phyloP scores from a whole-genome alignment of 2,329 filamentous ascomycete species.

The Talaromyces albobiverticillius region DNA sequence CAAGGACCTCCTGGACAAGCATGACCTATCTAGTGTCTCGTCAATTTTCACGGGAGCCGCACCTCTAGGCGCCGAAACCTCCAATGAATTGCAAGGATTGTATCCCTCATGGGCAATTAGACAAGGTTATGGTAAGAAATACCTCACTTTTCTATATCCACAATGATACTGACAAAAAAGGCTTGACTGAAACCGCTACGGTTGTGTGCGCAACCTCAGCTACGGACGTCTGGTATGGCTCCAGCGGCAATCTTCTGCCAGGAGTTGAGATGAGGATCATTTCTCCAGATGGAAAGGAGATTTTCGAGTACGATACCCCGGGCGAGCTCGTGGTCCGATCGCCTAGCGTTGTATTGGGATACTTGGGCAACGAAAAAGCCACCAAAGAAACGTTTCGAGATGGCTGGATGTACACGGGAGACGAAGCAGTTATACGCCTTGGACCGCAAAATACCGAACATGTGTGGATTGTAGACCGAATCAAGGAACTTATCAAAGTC shows the following conservation, averaged over 20 bases:
- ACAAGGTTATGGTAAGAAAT: slow-evolving; percentile 65
- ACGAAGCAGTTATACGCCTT: slow-evolving; percentile 71
- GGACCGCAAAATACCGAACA: slow-evolving; percentile 70
- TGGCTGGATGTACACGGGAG: slow-evolving; percentile 80
- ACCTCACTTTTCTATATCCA: background rate
- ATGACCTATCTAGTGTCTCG: slow-evolving; percentile 67
- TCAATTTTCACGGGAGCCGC: slow-evolving; percentile 73
- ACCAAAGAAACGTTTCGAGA: slow-evolving; percentile 78
- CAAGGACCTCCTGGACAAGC: slow-evolving; percentile 59
- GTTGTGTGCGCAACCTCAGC: slow-evolving; percentile 59
- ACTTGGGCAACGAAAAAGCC: slow-evolving; percentile 81
- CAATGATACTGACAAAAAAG: slow-evolving; percentile 32
- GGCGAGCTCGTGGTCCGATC: slow-evolving; percentile 79
- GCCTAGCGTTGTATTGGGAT: slow-evolving; percentile 75
- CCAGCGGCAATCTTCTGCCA: slow-evolving; percentile 68
- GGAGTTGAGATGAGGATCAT: slow-evolving; percentile 65
- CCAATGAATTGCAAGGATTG: slow-evolving; percentile 58
- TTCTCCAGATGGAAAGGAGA: slow-evolving; percentile 65
- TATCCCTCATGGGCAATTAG: slow-evolving; percentile 65
- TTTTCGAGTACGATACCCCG: slow-evolving; percentile 67
- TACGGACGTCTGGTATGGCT: slow-evolving; percentile 67
- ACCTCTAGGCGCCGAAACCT: slow-evolving; percentile 70
- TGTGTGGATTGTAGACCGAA: slow-evolving; percentile 78
- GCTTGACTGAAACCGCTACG: slow-evolving; percentile 74
- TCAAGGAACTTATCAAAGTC: slow-evolving; percentile 75